These are phyloP conservation scores for Phytophthora hybrid DNA, from an alignment of 352 stramenopile species.

Conservation along the genomic window DNA sequence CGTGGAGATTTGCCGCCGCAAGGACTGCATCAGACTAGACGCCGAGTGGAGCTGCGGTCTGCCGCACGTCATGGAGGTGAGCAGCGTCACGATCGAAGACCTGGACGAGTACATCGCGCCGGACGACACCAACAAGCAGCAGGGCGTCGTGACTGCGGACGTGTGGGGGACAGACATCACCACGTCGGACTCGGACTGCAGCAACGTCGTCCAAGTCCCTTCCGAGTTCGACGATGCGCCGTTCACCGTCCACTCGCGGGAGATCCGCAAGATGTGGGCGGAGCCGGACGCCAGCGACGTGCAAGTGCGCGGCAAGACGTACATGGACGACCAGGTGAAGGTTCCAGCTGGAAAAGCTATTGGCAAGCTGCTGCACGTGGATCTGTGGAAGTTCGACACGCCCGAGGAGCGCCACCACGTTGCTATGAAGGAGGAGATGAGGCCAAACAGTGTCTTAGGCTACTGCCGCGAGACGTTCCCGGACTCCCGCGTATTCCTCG, in stretches of 20 bases:
- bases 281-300: conserved; percentile 62
- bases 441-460: conserved; percentile 57
- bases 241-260: conserved; percentile 41
- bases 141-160: conserved; percentile 29
- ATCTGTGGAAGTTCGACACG: conserved; percentile 62
- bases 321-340: conserved; percentile 71
- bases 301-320: conserved; percentile 62
- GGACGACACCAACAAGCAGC: conserved; percentile 21
- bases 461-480: conserved; percentile 56
- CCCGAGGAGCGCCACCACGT: conserved; percentile 63
- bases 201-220: conserved; percentile 8
- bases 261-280: conserved; percentile 67
- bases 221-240: conserved; percentile 46
- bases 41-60: conserved; percentile 45
- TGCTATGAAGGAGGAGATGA: conserved; percentile 53
- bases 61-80: conserved; percentile 40
- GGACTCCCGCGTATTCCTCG: conserved; percentile 81
- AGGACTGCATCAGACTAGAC: conserved; percentile 42
- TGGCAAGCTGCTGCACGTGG: conserved; percentile 70
- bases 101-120: conserved; percentile 38
- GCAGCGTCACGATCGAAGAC: conserved; percentile 43
- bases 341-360: conserved; percentile 48
- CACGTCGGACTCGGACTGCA: conserved; percentile 17
- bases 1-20: conserved; percentile 36
- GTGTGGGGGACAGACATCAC: conserved; percentile 22